phyloP scores from a whole-genome alignment of 2,329 filamentous ascomycete genomes.

The Huntiella savannae region DNA sequence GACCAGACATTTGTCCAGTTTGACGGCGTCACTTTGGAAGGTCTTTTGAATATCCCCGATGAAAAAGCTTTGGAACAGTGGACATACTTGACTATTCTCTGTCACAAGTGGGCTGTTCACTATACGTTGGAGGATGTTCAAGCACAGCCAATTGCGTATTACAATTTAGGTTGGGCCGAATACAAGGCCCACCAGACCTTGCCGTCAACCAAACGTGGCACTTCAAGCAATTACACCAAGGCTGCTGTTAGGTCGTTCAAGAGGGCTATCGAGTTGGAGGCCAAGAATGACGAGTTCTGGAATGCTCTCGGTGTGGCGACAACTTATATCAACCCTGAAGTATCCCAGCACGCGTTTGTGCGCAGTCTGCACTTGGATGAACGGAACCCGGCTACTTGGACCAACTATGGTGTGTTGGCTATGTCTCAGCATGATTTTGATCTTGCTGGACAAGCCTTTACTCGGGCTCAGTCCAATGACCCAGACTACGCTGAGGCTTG shows the following conservation, averaged over 20 bases:
- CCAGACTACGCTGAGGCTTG: slow-evolving; percentile 87
- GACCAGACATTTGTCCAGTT: slow-evolving; percentile 35
- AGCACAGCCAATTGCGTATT: slow-evolving; percentile 88
- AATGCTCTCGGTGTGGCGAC: slow-evolving; percentile 87
- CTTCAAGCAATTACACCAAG: slow-evolving; percentile 50
- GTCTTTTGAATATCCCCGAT: slow-evolving; percentile 14
- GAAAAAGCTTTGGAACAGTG: slow-evolving; percentile 36
- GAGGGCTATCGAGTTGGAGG: slow-evolving; percentile 82
- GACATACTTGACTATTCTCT: slow-evolving; percentile 56
- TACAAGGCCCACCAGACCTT: slow-evolving; percentile 58
- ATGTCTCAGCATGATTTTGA: slow-evolving; percentile 65
- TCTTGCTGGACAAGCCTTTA: slow-evolving; percentile 80
- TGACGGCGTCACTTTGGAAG: slow-evolving; percentile 40
- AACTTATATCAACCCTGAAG: slow-evolving; percentile 63
- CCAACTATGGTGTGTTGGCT: slow-evolving; percentile 75
- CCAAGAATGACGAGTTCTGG: slow-evolving; percentile 91
- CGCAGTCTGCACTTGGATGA: slow-evolving; percentile 87
- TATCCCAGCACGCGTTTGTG: slow-evolving; percentile 85
- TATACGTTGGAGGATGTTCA: slow-evolving; percentile 55
- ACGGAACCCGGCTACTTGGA: slow-evolving; percentile 67
- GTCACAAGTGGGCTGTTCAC: slow-evolving; percentile 71
- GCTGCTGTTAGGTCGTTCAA: slow-evolving; percentile 84
- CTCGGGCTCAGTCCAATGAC: slow-evolving; percentile 78
- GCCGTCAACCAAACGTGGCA: slow-evolving; percentile 30
- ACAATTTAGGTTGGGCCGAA: slow-evolving; percentile 91